These are phyloP conservation scores for Kwoniella europaea DNA, from an alignment of 768 basidiomycete species.

Conservation along the genomic window DNA sequence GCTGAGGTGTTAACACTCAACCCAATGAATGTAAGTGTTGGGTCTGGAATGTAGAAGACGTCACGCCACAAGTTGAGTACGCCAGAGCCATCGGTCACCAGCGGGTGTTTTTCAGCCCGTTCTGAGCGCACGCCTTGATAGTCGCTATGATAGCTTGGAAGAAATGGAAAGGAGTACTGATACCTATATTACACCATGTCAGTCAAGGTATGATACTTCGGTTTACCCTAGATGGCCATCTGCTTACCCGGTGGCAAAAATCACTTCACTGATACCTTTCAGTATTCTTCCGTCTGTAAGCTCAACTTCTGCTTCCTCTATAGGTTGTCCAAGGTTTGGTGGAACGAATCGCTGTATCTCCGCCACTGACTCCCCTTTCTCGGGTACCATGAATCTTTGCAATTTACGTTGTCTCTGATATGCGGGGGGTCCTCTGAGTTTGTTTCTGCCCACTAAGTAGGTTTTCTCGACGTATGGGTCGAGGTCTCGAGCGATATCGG, in stretches of 20 bases:
- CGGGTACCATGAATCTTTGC: slow-evolving; percentile 31
- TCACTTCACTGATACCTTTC: slow-evolving; percentile 58
- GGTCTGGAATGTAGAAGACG: slow-evolving; percentile 62
- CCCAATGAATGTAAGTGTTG: slow-evolving; percentile 60
- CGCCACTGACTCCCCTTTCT: slow-evolving; percentile 52
- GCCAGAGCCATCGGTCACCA: slow-evolving; percentile 61
- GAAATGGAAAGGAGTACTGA: slow-evolving; percentile 60
- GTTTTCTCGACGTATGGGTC: slow-evolving; percentile 55
- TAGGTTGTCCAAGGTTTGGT: slow-evolving; percentile 35
- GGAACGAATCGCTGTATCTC: slow-evolving; percentile 61
- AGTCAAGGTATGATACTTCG: neutral
- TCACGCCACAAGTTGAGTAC: slow-evolving; percentile 61
- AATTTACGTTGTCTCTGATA: slow-evolving; percentile 30
- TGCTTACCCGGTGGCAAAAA: slow-evolving; percentile 60
- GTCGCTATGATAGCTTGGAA: slow-evolving; percentile 58
- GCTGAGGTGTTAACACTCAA: slow-evolving; percentile 43
- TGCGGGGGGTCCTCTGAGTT: slow-evolving; percentile 30
- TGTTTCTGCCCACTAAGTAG: slow-evolving; percentile 54
- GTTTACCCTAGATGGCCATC: neutral
- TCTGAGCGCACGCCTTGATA: neutral
- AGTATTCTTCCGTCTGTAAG: slow-evolving; percentile 61
- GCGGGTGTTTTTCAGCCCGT: neutral
- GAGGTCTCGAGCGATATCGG: slow-evolving; percentile 59
- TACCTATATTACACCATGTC: slow-evolving; percentile 26
- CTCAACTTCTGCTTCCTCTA: slow-evolving; percentile 56